Evolutionary conservation across 305 asterid species (phyloP).

Genomic region (Ajuga reptans): DNA sequence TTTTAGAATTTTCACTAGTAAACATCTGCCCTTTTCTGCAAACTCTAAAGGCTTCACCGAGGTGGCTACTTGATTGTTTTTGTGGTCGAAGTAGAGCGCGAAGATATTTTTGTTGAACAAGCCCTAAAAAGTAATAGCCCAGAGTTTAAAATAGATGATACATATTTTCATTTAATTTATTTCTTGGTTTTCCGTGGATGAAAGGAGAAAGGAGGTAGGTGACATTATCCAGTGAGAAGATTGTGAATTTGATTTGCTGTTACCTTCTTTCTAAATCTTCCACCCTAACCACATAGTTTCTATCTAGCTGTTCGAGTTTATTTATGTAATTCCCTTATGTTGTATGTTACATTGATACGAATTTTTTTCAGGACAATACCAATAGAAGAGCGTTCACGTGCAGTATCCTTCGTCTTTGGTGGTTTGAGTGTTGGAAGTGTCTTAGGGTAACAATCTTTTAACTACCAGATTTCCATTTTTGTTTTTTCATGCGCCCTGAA

Average conservation of each 20-base stretch:
- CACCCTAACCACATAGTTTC: neutral
- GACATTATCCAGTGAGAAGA: neutral
- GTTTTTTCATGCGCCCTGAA: constrained; percentile 12
- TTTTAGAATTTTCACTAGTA: neutral
- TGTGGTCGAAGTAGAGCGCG: neutral
- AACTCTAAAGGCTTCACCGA: neutral
- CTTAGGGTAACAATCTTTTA: constrained; percentile 55
- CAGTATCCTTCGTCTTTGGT: constrained; percentile 93
- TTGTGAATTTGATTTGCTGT: neutral
- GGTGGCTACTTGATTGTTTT: neutral
- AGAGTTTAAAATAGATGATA: neutral
- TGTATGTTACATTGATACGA: constrained; percentile 2
- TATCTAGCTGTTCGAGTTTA: neutral
- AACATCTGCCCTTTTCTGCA: neutral
- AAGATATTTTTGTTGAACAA: neutral
- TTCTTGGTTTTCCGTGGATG: neutral
- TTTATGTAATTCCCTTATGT: neutral
- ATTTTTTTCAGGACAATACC: constrained; percentile 72
- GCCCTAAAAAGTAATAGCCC: neutral
- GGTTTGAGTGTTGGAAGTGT: constrained; percentile 98
- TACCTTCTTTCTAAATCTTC: constrained; percentile 1
- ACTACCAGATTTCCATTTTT: neutral
- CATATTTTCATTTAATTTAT: neutral
- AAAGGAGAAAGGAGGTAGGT: neutral
- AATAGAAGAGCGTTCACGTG: constrained; percentile 87